Percentiles rank a stretch among this genome's conserved stretches.
Evolutionary conservation across 768 basidiomycete genomes (phyloP).

Genomic region (Suillus subluteus): DNA sequence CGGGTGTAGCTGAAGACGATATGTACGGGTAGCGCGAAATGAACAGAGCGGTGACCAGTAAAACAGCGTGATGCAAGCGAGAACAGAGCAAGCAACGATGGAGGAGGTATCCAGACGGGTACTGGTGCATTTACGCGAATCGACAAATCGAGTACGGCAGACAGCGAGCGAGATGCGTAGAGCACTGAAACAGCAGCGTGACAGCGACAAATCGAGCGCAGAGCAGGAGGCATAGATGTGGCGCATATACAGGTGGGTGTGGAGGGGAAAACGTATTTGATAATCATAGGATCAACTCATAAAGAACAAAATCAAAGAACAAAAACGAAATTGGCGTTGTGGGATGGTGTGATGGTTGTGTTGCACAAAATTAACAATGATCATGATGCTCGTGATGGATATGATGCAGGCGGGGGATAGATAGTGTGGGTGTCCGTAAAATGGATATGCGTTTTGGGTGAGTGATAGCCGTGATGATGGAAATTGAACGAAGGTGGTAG

Average conservation of each 20-base stretch:
- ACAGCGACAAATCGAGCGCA: slow-evolving; percentile 13
- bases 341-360: slow-evolving; percentile 9
- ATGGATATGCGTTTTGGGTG: slow-evolving; percentile 15
- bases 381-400: slow-evolving; percentile 16
- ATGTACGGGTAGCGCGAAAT: slow-evolving; percentile 4
- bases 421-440: slow-evolving; percentile 16
- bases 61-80: slow-evolving; percentile 10
- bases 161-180: slow-evolving; percentile 1
- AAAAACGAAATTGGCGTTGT: slow-evolving; percentile 5
- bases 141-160: slow-evolving; percentile 7
- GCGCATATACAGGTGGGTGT: slow-evolving; percentile 7
- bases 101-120: neutral
- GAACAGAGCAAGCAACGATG: slow-evolving; percentile 10
- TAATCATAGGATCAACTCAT: slow-evolving; percentile 17
- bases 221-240: slow-evolving; percentile 4
- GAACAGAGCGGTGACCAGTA: slow-evolving; percentile 8
- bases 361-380: slow-evolving; percentile 15
- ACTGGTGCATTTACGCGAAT: slow-evolving; percentile 8
- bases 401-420: slow-evolving; percentile 11
- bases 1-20: slow-evolving; percentile 1
- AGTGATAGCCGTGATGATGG: neutral
- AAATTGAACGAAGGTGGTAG: neutral
- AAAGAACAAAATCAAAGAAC: slow-evolving; percentile 14
- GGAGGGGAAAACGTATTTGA: slow-evolving; percentile 13
- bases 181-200: slow-evolving; percentile 6